Evolutionary conservation across 768 basidiomycete species (phyloP), one percentile per base, ranked within the genome.

Genomic region (Boletellus ananas): DNA sequence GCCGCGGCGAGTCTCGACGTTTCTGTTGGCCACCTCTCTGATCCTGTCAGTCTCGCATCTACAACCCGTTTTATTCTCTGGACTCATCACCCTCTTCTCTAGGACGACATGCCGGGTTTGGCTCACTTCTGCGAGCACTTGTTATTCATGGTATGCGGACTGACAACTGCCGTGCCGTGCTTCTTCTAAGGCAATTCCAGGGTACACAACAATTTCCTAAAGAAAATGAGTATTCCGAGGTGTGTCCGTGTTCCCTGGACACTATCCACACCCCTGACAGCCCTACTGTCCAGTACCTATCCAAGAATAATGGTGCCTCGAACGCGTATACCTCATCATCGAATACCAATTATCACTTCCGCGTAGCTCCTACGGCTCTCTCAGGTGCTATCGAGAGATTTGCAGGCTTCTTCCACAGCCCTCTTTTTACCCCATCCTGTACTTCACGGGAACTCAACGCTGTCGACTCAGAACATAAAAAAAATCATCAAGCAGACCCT

Each of bases 61-160:
- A 12, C 12, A 6, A 1, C 18, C 16, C n/a, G 11, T 25, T 34
- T 17, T 23, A 16, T 17, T 45, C 31, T n/a, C 42, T 36, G 11
- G 17, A n/a, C n/a, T 10, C 41, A 12, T 11, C 27, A 20, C 27
- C 10, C 14, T 34, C 39, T 25, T 38, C 6, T 51, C 39, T 42
- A 90, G 83, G 83, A 79, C 64, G 92, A 95, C 63, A 87, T 94
- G 79, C 93, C 90, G 10, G 93, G 93, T 11, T 77, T 94, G 38
- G 93, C 93, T 42, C 92, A 95, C 68, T 94, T 94, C 64, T 94
- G 94, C 71, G 95, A 99, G 66, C 95, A 99, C 68, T 65, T 99
- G 43, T 70, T 96, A 54, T 99, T 99, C 70, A 91, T 99, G 85
- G 94, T 93, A 59, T 54, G 83, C 67, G 5, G 8, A 29, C 6